A percentile compares a stretch with the other conserved stretches of the same genome.
These are phyloP conservation scores for Populus tomentosa DNA, from an alignment of 441 rosid genomes.

Conservation along the genomic window DNA sequence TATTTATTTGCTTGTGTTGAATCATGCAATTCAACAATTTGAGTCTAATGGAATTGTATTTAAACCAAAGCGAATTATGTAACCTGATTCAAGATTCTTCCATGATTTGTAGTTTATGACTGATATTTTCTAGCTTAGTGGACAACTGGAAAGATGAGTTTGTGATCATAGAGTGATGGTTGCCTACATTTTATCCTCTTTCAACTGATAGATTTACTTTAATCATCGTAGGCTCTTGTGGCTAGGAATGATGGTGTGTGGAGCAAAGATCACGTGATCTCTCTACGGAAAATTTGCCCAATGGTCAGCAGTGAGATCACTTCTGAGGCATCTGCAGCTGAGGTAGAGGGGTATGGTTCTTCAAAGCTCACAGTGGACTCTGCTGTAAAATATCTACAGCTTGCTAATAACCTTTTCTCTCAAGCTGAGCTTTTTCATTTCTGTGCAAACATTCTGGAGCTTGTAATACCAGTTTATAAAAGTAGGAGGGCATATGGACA, in stretches of 20 bases:
- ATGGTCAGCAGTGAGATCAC: conserved; percentile 89
- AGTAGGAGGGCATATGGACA: conserved; percentile 96
- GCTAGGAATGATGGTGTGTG: conserved; percentile 98
- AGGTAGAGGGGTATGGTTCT: conserved; percentile 99
- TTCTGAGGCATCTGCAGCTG: conserved; percentile 96
- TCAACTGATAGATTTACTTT: conserved; percentile 6
- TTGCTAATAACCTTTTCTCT: conserved; percentile 93
- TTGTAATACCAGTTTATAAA: conserved; percentile 94
- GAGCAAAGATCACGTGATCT: conserved; percentile 88
- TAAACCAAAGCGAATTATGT: neutral
- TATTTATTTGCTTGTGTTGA: neutral
- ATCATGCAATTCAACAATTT: neutral
- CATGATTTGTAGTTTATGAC: neutral
- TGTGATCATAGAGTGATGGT: neutral
- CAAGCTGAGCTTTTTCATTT: conserved; percentile 99
- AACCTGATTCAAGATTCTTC: neutral
- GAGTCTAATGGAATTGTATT: neutral
- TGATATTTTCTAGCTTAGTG: neutral
- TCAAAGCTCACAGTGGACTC: conserved; percentile 99
- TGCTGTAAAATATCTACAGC: conserved; percentile 95
- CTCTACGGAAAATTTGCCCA: conserved; percentile 92
- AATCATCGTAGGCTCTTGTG: conserved; percentile 75
- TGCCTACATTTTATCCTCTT: neutral
- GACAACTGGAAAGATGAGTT: neutral
- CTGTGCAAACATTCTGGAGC: conserved; percentile 95